Evolutionary conservation across 2,329 filamentous ascomycete genomes (phyloP).

Genomic region (Rosellinia necatrix): DNA sequence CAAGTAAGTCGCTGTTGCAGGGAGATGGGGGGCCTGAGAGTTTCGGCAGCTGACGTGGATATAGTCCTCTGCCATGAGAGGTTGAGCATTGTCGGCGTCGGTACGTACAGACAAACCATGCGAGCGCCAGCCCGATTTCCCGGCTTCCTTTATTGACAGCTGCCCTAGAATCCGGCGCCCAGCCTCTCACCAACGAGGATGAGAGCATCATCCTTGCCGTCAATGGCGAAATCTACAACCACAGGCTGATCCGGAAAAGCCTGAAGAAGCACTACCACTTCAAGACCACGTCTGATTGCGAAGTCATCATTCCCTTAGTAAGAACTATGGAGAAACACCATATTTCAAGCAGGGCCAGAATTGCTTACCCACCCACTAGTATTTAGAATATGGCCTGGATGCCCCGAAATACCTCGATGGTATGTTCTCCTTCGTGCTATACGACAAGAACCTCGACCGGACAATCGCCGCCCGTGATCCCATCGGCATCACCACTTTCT

Average conservation of each 20-base stretch:
- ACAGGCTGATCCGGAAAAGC: conserved; percentile 88
- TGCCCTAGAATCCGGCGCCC: conserved; percentile 81
- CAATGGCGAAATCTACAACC: conserved; percentile 99
- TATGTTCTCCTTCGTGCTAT: conserved; percentile 99
- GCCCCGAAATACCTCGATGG: conserved; percentile 93
- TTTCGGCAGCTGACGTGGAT: conserved; percentile 38
- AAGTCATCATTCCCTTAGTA: conserved; percentile 97
- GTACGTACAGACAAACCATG: conserved; percentile 55
- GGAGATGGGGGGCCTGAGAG: background rate
- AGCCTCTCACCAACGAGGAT: conserved; percentile 92
- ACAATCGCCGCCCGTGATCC: conserved; percentile 94
- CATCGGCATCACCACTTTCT: conserved; percentile 96
- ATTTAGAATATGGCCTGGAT: conserved; percentile 88
- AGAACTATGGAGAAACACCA: conserved; percentile 39
- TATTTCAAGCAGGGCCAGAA: background rate
- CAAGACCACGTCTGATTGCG: conserved; percentile 98
- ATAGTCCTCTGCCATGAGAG: conserved; percentile 94
- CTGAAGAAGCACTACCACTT: conserved; percentile 88
- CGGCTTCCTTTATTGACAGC: background rate
- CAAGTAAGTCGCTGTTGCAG: conserved; percentile 65
- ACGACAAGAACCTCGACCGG: conserved; percentile 92
- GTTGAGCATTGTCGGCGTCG: conserved; percentile 95
- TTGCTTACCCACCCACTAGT: conserved; percentile 56
- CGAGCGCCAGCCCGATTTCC: background rate
- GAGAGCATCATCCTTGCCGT: conserved; percentile 87